Evolutionary conservation across 2,329 filamentous ascomycete genomes (phyloP), one percentile per base, ranked within the genome.

Genomic region (Beauveria brongniartii): DNA sequence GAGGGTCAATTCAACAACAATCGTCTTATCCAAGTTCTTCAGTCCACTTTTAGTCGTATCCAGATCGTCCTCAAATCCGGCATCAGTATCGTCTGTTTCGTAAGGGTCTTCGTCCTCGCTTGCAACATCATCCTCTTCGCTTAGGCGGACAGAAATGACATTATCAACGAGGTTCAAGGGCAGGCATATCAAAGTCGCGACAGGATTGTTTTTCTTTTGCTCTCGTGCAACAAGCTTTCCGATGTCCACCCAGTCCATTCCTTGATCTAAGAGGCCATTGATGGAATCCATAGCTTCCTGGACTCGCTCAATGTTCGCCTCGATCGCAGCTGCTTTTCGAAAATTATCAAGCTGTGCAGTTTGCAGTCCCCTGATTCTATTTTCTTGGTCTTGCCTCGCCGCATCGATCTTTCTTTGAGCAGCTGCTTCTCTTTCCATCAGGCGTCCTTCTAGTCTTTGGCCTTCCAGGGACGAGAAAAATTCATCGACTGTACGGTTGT

Each of bases 241-340:
- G 68, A 97, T 92, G 65, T 97, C 90, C 12, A 91, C 86, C 94
- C 94, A 99, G 68, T 99, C 94, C 92, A 97, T 97, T 12, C 93
- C 93, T 69, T 96, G 91, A 5, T 85, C 85, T 63, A 99, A 85
- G n/a, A 97, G 78, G 0, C 91, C 90, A 71, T 96, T 97, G 58
- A 99, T 88, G 3, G 94, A 92, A 71, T 92, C 90, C 72, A 92
- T 92, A 5, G 91, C 92, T 75, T 97, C 94, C 71, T 96, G 90
- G 0, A 97, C 92, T 55, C 92, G 84, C 69, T 96, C 91, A 1
- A 91, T 80, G 68, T 99, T 97, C 24, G 91, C 90, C 71, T 96
- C 86, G 47, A 99, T 94, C 0, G 92, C 91, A 60, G 88, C 88
- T 3, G 93, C 94, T 72, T 96, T 97, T 60, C 90, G 87, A 34